Conservation (phyloP, 257 asterid species). For the Euphrasia confusa region DNA sequence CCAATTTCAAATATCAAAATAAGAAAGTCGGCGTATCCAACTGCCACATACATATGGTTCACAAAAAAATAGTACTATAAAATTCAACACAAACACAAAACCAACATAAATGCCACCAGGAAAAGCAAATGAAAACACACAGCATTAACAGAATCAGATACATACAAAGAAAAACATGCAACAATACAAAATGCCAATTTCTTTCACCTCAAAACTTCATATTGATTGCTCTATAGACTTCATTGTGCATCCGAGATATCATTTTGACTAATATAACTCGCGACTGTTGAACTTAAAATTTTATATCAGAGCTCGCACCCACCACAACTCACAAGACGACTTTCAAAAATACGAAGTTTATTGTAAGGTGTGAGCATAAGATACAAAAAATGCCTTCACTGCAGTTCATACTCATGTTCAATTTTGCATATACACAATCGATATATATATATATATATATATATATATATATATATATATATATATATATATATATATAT, state of each 20-base stretch:
- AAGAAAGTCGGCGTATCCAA: slow-evolving; percentile 8
- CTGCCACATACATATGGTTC: slow-evolving; percentile 3
- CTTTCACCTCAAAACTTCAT: background rate
- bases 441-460: too few species aligned
- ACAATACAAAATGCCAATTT: background rate
- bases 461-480: too few species aligned
- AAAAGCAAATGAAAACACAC: background rate
- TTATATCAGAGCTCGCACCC: background rate
- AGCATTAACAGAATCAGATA: background rate
- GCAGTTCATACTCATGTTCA: background rate
- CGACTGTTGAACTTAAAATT: background rate
- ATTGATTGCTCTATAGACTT: background rate
- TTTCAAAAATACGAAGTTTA: background rate
- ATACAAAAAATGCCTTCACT: background rate
- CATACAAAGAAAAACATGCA: background rate
- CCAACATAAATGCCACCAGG: background rate
- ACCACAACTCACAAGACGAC: background rate
- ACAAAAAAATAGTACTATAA: background rate
- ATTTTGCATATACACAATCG: background rate
- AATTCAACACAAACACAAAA: background rate
- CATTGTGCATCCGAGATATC: background rate
- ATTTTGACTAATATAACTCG: background rate
- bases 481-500: too few species aligned
- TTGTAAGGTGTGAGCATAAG: background rate
- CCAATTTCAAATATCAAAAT: background rate